Conservation (phyloP, 2,329 filamentous ascomycete genomes). For the Ophiostoma tasmaniense region DNA sequence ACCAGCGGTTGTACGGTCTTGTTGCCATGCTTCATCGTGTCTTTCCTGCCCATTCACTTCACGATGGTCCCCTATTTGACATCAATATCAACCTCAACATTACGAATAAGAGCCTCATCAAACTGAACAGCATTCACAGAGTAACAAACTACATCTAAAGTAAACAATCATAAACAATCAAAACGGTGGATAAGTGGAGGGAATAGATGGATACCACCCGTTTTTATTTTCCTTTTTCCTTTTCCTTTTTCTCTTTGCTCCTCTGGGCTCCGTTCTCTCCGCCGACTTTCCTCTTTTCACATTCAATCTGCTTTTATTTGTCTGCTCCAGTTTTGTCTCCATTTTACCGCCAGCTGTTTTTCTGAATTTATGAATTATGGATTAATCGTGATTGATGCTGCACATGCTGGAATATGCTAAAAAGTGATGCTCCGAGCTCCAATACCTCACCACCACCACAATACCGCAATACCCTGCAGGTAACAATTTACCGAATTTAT, state of each 20-base stretch:
- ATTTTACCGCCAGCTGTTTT: background rate
- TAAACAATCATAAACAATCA: background rate
- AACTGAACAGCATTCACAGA: too few species aligned
- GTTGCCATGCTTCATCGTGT: too few species aligned
- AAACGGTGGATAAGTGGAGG: background rate
- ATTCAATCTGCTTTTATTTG: background rate
- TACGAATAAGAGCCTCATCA: too few species aligned
- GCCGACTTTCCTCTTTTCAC: background rate
- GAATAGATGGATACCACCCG: background rate
- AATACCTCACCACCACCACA: too few species aligned
- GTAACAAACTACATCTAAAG: too few species aligned
- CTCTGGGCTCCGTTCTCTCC: background rate
- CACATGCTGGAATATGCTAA: too few species aligned
- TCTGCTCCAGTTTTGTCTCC: constrained; percentile 7
- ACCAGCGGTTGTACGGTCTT: background rate
- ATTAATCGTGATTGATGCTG: background rate
- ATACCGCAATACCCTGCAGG: too few species aligned
- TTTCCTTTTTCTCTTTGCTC: background rate
- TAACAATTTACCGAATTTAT: background rate
- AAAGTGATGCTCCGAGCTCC: too few species aligned
- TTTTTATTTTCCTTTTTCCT: background rate
- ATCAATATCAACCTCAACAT: too few species aligned
- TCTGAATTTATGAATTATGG: too few species aligned
- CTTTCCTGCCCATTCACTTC: too few species aligned
- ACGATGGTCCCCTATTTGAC: too few species aligned